Percentiles rank a stretch among this genome's conserved stretches.
phyloP scores from a whole-genome alignment of 106 monocot genomes.

The Apostasia ramifera region DNA sequence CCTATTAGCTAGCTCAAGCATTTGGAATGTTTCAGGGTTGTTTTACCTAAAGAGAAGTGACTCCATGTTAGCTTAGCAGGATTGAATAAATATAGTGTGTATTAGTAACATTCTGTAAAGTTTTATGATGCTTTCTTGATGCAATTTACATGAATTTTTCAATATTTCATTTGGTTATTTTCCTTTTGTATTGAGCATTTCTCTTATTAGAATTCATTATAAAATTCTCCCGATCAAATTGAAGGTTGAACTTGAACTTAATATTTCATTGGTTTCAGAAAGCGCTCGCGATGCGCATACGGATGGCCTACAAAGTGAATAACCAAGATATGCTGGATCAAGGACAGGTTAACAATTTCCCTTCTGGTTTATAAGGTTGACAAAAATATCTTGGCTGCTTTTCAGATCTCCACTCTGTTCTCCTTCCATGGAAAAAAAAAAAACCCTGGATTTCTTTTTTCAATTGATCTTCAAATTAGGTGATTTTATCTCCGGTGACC shows the following conservation, averaged over 20 bases:
- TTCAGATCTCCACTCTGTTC: too few relatives aligned
- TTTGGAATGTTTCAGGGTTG: too few relatives aligned
- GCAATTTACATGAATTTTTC: background rate
- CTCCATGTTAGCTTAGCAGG: too few relatives aligned
- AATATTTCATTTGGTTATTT: background rate
- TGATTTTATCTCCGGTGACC: too few relatives aligned
- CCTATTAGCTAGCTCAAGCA: too few relatives aligned
- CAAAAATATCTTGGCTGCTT: background rate
- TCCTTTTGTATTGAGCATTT: background rate
- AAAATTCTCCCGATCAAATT: background rate
- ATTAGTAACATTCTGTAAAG: too few relatives aligned
- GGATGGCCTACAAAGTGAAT: conserved; percentile 82
- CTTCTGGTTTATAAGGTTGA: conserved; percentile 51
- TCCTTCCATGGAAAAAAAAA: too few relatives aligned
- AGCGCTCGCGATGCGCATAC: conserved; percentile 89
- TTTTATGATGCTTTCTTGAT: too few relatives aligned
- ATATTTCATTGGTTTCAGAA: conserved; percentile 31
- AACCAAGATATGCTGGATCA: conserved; percentile 79
- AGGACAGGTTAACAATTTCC: conserved; percentile 91
- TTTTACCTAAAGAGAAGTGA: too few relatives aligned
- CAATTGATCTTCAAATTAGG: too few relatives aligned
- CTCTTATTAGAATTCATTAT: background rate
- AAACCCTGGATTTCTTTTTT: too few relatives aligned
- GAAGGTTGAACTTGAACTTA: background rate
- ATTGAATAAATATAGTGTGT: too few relatives aligned